These are phyloP conservation scores for Boletus albobrunnescens DNA, from an alignment of 1,284 basidiomycete genomes.

Conservation along the genomic window DNA sequence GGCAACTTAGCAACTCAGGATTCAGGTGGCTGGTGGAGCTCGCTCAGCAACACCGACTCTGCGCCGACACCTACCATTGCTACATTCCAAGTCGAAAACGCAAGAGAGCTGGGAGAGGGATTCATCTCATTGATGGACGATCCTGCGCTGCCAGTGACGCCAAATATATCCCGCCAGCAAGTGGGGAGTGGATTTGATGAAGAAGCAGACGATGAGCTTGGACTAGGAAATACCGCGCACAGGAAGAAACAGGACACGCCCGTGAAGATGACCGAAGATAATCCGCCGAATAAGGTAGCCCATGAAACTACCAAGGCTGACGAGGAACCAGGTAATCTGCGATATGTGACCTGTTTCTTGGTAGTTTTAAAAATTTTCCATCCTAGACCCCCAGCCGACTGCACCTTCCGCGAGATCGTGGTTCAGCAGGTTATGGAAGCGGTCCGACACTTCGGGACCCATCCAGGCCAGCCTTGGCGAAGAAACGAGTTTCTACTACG, in stretches of 20 bases:
- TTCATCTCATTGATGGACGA: slow-evolving; percentile 88
- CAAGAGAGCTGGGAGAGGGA: slow-evolving; percentile 48
- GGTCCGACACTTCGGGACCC: slow-evolving; percentile 58
- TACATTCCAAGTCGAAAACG: slow-evolving; percentile 51
- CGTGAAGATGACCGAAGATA: slow-evolving; percentile 23
- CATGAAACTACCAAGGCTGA: slow-evolving; percentile 18
- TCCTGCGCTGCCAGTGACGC: slow-evolving; percentile 42
- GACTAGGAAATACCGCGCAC: slow-evolving; percentile 74
- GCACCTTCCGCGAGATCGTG: slow-evolving; percentile 54
- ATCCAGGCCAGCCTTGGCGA: slow-evolving; percentile 92
- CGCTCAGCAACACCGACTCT: slow-evolving; percentile 44
- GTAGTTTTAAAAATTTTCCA: not conserved
- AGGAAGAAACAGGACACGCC: slow-evolving; percentile 38
- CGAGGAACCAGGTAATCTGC: slow-evolving; percentile 23
- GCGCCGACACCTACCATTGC: slow-evolving; percentile 64
- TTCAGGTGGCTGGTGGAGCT: slow-evolving; percentile 60
- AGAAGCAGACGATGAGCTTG: slow-evolving; percentile 79
- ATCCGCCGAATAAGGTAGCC: slow-evolving; percentile 11
- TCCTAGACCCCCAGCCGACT: slow-evolving; percentile 29
- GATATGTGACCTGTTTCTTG: not conserved
- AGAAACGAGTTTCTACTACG: slow-evolving; percentile 88
- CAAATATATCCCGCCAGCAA: slow-evolving; percentile 29
- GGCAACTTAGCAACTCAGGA: slow-evolving; percentile 35
- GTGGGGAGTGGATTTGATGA: slow-evolving; percentile 46
- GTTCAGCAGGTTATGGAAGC: slow-evolving; percentile 78